These are phyloP conservation scores for Larix sibirica DNA, from an alignment of 83 land plant species.

Conservation along the genomic window DNA sequence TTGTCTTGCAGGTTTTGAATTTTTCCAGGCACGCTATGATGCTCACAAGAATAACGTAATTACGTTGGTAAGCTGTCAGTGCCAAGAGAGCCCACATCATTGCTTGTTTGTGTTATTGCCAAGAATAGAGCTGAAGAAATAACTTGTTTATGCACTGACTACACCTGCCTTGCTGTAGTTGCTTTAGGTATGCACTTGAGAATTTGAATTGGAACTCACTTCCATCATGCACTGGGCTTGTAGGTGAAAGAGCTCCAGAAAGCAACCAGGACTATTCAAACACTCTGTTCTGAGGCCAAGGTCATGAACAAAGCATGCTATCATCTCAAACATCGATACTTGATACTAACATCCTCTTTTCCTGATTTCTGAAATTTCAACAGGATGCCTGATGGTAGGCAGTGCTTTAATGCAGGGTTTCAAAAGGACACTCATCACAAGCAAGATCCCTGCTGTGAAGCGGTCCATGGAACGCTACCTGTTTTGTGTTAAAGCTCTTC, in stretches of 20 bases:
- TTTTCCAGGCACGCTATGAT: constrained; percentile 57
- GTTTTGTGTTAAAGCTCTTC: constrained; percentile 86
- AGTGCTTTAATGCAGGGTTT: constrained; percentile 46
- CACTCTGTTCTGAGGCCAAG: constrained; percentile 96
- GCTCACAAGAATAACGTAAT: constrained; percentile 56
- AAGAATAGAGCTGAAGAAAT: not conserved
- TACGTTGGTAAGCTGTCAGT: constrained; percentile 50
- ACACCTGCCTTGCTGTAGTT: not conserved
- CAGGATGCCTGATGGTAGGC: not conserved
- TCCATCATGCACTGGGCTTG: constrained; percentile 6
- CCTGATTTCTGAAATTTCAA: not conserved
- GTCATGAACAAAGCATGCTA: constrained; percentile 20
- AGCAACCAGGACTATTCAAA: constrained; percentile 90
- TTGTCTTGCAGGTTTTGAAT: constrained; percentile 63
- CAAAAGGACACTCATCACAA: constrained; percentile 70
- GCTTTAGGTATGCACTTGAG: not conserved
- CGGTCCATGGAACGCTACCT: constrained; percentile 90
- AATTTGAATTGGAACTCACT: not conserved
- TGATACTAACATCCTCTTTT: not conserved
- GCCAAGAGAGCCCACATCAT: not conserved
- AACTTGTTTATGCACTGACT: not conserved
- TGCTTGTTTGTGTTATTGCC: constrained; percentile 5
- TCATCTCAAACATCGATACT: not conserved
- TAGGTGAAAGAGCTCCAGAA: constrained; percentile 93
- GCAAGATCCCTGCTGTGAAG: constrained; percentile 87